These are phyloP conservation scores for Talaromyces liani DNA, from an alignment of 495 filamentous ascomycete genomes.

Conservation along the genomic window DNA sequence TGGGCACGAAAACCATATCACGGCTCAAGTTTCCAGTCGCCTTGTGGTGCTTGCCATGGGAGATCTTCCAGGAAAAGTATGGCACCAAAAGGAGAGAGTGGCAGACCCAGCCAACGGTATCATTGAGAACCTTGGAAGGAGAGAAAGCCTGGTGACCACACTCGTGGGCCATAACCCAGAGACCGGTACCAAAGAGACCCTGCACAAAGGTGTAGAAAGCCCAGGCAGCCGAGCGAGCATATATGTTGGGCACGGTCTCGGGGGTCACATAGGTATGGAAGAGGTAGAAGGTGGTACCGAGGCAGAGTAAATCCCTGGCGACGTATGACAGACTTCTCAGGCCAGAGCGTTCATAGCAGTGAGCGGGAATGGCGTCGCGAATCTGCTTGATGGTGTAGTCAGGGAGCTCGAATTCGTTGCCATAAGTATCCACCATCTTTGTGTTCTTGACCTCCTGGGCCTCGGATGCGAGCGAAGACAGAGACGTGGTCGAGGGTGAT, in stretches of 20 bases:
- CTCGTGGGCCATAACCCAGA: slow-evolving; percentile 70
- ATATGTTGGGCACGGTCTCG: slow-evolving; percentile 47
- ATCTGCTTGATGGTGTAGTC: slow-evolving; percentile 68
- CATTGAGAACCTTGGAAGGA: slow-evolving; percentile 69
- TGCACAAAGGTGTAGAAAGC: slow-evolving; percentile 56
- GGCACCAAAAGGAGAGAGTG: slow-evolving; percentile 79
- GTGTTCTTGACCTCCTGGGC: slow-evolving; percentile 22
- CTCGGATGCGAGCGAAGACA: slow-evolving; percentile 77
- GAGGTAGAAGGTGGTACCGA: slow-evolving; percentile 52
- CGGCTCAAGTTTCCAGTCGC: slow-evolving; percentile 91
- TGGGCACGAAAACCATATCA: slow-evolving; percentile 96
- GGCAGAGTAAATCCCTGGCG: slow-evolving; percentile 48
- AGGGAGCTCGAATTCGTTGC: slow-evolving; percentile 63
- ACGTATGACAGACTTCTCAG: slow-evolving; percentile 54
- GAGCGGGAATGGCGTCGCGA: slow-evolving; percentile 50
- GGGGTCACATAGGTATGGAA: slow-evolving; percentile 62
- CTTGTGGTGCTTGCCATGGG: slow-evolving; percentile 92
- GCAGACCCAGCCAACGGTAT: slow-evolving; percentile 77
- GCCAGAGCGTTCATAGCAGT: slow-evolving; percentile 64
- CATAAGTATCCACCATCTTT: slow-evolving; percentile 60
- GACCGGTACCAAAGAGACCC: slow-evolving; percentile 57
- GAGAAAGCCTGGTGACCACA: slow-evolving; percentile 79
- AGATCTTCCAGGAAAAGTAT: slow-evolving; percentile 92
- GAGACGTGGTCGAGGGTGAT: slow-evolving; percentile 80
- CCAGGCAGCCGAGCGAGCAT: slow-evolving; percentile 45